These are phyloP conservation scores for Rhodosporidiobolus odoratus DNA, from an alignment of 768 basidiomycete species.

Conservation along the genomic window DNA sequence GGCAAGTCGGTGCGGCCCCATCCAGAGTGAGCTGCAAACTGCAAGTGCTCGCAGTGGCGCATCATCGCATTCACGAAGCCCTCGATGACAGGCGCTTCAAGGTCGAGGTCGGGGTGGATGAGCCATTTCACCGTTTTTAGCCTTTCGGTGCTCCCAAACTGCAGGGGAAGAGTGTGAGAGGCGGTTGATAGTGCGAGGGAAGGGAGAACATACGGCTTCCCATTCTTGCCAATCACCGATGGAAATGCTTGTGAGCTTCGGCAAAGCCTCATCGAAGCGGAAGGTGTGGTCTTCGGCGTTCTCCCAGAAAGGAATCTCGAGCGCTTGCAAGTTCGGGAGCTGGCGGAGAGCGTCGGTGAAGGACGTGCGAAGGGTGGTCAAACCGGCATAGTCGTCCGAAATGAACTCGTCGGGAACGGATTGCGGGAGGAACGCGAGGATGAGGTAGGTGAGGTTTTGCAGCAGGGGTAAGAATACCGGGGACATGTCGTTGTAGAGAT, in stretches of 20 bases:
- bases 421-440: slow-evolving; percentile 31
- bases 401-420: slow-evolving; percentile 6
- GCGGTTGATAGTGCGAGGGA: too few relatives aligned
- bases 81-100: slow-evolving; percentile 8
- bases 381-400: slow-evolving; percentile 20
- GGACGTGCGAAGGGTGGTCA: slow-evolving; percentile 13
- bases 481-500: slow-evolving; percentile 30
- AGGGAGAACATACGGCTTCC: slow-evolving; percentile 9
- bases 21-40: slow-evolving; percentile 22
- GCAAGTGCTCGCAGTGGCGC: background rate
- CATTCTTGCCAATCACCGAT: slow-evolving; percentile 30
- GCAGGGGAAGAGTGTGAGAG: background rate
- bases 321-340: slow-evolving; percentile 16
- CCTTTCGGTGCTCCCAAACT: background rate
- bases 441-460: slow-evolving; percentile 26
- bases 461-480: slow-evolving; percentile 19
- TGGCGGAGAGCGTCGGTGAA: slow-evolving; percentile 24
- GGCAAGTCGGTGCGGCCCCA: slow-evolving; percentile 30
- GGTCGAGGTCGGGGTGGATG: slow-evolving; percentile 23
- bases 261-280: slow-evolving; percentile 1
- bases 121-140: slow-evolving; percentile 23
- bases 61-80: slow-evolving; percentile 14
- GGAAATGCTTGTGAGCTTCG: slow-evolving; percentile 8
- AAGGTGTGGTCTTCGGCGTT: slow-evolving; percentile 4
- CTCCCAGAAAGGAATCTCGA: slow-evolving; percentile 33